Evolutionary conservation across 2,329 filamentous ascomycete genomes (phyloP).

Genomic region (Trichoderma arundinaceum): DNA sequence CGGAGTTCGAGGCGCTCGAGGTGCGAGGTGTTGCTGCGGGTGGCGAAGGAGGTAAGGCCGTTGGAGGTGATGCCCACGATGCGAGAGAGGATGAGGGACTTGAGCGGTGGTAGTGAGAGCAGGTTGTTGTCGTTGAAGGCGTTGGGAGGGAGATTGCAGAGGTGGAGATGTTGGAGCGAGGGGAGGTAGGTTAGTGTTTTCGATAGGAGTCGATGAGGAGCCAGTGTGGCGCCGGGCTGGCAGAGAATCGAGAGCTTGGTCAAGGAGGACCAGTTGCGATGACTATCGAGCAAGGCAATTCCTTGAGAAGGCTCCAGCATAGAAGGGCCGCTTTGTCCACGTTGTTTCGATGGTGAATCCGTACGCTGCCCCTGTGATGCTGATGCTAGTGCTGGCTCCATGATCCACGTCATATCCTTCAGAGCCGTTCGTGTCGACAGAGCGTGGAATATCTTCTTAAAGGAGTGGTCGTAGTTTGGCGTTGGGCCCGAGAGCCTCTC

Average conservation of each 20-base stretch:
- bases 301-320: conserved; percentile 44
- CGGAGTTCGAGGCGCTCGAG: conserved; percentile 60
- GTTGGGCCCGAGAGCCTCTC: conserved; percentile 63
- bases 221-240: conserved; percentile 59
- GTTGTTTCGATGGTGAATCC: conserved; percentile 16
- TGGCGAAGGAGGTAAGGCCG: conserved; percentile 63
- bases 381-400: conserved; percentile 48
- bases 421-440: conserved; percentile 62
- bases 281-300: conserved; percentile 55
- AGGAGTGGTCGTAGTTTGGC: conserved; percentile 60
- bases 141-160: conserved; percentile 61
- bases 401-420: conserved; percentile 64
- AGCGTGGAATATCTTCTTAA: conserved; percentile 63
- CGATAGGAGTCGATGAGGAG: conserved; percentile 58
- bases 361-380: conserved; percentile 40
- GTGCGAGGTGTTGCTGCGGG: conserved; percentile 51
- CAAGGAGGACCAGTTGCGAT: conserved; percentile 62
- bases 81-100: conserved; percentile 60
- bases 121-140: conserved; percentile 64
- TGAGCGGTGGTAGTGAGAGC: conserved; percentile 59
- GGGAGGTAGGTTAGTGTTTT: conserved; percentile 58
- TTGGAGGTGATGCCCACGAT: conserved; percentile 61
- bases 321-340: conserved; percentile 38
- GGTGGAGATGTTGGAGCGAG: conserved; percentile 61
- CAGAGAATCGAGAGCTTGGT: conserved; percentile 64